Evolutionary conservation across 768 basidiomycete genomes (phyloP).

Genomic region (Tricholoma sp.): DNA sequence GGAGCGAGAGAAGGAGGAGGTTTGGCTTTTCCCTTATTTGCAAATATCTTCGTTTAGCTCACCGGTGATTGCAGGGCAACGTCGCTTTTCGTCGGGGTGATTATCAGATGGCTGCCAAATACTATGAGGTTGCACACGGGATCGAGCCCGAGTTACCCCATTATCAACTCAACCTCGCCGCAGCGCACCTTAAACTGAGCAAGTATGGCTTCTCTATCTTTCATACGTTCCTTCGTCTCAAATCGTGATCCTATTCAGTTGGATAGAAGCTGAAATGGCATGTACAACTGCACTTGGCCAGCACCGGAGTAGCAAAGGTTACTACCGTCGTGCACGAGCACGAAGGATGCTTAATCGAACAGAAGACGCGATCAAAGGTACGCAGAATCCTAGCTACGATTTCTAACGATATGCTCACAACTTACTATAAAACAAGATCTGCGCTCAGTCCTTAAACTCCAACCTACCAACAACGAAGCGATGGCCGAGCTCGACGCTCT

Average conservation of each 20-base stretch:
- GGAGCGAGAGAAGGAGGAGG: conserved; percentile 67
- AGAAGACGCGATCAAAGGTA: conserved; percentile 60
- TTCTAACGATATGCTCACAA: background rate
- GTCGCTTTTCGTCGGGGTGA: conserved; percentile 60
- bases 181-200: conserved; percentile 64
- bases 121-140: conserved; percentile 54
- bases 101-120: conserved; percentile 46
- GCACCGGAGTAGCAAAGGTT: conserved; percentile 63
- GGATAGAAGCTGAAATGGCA: conserved; percentile 67
- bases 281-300: conserved; percentile 62
- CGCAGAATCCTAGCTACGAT: background rate
- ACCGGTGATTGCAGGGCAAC: conserved; percentile 47
- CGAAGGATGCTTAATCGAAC: conserved; percentile 51
- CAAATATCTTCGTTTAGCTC: conserved; percentile 5
- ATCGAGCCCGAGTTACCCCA: conserved; percentile 72
- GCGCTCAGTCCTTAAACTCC: conserved; percentile 52
- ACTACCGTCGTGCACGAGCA: conserved; percentile 66
- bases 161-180: conserved; percentile 73
- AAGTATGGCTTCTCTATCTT: conserved; percentile 41
- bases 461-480: conserved; percentile 63
- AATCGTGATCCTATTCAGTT: conserved; percentile 34
- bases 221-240: background rate
- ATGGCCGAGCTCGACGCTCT: conserved; percentile 47
- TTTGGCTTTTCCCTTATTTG: conserved; percentile 17
- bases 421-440: conserved; percentile 38